Conservation (phyloP, 768 basidiomycete species). For the Dictyophora rubrovolvata region DNA sequence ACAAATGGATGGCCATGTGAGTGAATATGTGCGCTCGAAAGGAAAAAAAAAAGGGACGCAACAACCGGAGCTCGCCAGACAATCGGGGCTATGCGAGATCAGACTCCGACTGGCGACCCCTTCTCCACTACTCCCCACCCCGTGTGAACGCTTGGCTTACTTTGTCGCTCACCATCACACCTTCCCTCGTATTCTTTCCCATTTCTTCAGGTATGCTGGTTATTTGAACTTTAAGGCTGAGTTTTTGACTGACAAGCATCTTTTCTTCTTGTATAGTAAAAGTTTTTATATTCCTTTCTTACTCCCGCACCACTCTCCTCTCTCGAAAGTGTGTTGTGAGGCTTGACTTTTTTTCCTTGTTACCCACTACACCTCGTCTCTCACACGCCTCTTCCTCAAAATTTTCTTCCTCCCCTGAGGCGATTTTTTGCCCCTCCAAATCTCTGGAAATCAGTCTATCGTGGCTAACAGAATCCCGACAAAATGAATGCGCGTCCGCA, state of each 20-base stretch:
- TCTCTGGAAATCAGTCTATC: neutral
- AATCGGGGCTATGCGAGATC: neutral
- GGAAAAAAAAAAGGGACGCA: neutral
- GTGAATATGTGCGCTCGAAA: neutral
- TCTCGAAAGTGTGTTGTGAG: too few relatives aligned
- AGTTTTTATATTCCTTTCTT: too few relatives aligned
- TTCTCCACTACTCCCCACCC: too few relatives aligned
- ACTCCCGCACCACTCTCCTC: too few relatives aligned
- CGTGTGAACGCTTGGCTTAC: neutral
- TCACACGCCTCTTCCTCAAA: too few relatives aligned
- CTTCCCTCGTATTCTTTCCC: neutral
- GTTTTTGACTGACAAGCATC: neutral
- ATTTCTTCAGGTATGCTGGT: neutral
- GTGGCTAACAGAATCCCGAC: neutral
- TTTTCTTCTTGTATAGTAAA: too few relatives aligned
- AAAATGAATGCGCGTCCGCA: conserved; percentile 25
- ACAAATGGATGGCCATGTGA: too few relatives aligned
- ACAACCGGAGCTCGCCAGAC: neutral
- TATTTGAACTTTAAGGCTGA: neutral
- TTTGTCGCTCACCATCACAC: neutral
- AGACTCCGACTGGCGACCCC: neutral
- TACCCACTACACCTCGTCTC: too few relatives aligned
- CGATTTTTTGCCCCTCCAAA: too few relatives aligned
- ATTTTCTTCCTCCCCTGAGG: too few relatives aligned
- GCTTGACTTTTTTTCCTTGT: too few relatives aligned